Percentiles rank a stretch among this genome's conserved stretches.
phyloP scores from a whole-genome alignment of 345 rosid genomes.

The Acer yangbiense region DNA sequence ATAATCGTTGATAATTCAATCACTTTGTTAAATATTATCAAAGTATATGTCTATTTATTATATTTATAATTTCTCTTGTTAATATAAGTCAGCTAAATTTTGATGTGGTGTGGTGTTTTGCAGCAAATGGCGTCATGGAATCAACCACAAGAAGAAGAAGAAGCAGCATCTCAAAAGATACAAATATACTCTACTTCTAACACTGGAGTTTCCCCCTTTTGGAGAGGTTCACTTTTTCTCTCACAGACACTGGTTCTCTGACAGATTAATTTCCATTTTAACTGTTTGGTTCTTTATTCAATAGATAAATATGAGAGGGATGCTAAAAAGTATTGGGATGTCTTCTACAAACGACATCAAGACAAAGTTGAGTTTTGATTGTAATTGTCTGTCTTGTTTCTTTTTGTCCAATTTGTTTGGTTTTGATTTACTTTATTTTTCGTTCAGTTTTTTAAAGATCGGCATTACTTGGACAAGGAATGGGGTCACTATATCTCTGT shows the following conservation, averaged over 20 bases:
- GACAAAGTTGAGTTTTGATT: slow-evolving; percentile 51
- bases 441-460: slow-evolving; percentile 87
- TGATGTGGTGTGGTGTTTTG: too few relatives aligned
- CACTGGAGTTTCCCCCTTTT: slow-evolving; percentile 66
- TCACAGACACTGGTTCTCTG: background rate
- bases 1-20: too few relatives aligned
- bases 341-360: slow-evolving; percentile 81
- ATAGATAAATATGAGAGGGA: slow-evolving; percentile 85
- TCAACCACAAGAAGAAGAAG: slow-evolving; percentile 23
- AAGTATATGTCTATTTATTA: too few relatives aligned
- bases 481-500: slow-evolving; percentile 82
- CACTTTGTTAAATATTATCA: too few relatives aligned
- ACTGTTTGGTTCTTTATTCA: background rate
- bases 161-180: slow-evolving; percentile 41
- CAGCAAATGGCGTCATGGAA: slow-evolving; percentile 44
- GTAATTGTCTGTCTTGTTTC: background rate
- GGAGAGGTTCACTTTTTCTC: slow-evolving; percentile 55
- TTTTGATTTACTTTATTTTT: slow-evolving; percentile 12
- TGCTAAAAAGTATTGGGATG: slow-evolving; percentile 90
- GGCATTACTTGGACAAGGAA: slow-evolving; percentile 95
- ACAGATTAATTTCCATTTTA: background rate
- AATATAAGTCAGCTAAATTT: too few relatives aligned
- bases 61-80: too few relatives aligned
- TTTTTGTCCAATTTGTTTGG: slow-evolving; percentile 1
- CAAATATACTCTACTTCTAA: slow-evolving; percentile 67